A percentile compares a stretch with the other conserved stretches of the same genome.
These are phyloP conservation scores for Ensete ventricosum DNA, from an alignment of 176 grass and related monocot species.

Conservation along the genomic window DNA sequence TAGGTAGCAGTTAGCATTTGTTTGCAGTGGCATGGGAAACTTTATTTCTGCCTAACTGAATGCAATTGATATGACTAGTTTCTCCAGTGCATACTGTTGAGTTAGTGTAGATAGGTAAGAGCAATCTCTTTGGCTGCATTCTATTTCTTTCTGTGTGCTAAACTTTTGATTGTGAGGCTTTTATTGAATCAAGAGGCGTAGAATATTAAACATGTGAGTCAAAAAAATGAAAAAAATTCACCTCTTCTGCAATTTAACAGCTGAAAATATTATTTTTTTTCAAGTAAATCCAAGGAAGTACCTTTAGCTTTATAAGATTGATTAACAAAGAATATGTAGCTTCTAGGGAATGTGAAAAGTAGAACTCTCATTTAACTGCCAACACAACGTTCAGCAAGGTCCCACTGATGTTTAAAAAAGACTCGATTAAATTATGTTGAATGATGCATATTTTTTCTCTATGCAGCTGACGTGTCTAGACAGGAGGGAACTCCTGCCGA, in stretches of 20 bases:
- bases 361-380: neutral
- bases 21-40: too few relatives aligned
- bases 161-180: neutral
- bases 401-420: neutral
- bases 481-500: constrained; percentile 9
- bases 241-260: neutral
- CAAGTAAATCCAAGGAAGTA: too few relatives aligned
- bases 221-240: neutral
- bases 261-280: neutral
- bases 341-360: neutral
- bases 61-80: neutral
- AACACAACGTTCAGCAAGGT: neutral
- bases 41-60: too few relatives aligned
- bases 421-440: neutral
- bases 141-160: neutral
- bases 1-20: too few relatives aligned
- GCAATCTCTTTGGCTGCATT: neutral
- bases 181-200: neutral
- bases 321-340: too few relatives aligned
- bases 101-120: neutral
- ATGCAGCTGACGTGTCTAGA: constrained; percentile 20
- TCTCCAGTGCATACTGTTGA: neutral
- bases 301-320: too few relatives aligned
- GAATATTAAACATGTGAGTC: neutral
- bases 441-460: constrained; percentile 3